A percentile compares a stretch with the other conserved stretches of the same genome.
Conservation (phyloP, 108 stramenopile species). For the Cyclostephanos invisitatus region DNA sequence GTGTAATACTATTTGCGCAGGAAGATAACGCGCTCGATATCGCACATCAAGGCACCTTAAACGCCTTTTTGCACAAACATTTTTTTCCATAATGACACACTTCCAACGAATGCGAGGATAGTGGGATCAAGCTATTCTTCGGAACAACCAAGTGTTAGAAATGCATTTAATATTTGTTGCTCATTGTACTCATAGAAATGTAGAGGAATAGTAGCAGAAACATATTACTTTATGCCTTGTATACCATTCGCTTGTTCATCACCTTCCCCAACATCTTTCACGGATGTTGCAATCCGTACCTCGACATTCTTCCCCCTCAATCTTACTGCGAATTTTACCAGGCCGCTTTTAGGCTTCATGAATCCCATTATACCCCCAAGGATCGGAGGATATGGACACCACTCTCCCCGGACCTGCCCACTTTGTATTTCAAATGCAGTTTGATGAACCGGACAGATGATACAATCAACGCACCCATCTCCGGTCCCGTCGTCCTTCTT, state of each 20-base stretch:
- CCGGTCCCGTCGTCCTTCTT: constrained; percentile 44
- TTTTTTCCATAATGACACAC: no score
- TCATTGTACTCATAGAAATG: background rate
- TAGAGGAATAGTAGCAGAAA: background rate
- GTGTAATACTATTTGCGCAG: no score
- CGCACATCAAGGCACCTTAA: no score
- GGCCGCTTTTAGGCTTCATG: constrained; percentile 55
- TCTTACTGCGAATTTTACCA: constrained; percentile 83
- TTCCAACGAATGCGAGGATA: no score
- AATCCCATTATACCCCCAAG: constrained; percentile 80
- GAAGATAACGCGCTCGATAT: no score
- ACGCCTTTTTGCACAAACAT: no score
- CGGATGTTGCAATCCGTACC: constrained; percentile 54
- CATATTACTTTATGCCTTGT: constrained; percentile 31
- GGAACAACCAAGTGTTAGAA: no score
- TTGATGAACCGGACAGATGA: constrained; percentile 93
- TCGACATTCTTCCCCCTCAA: constrained; percentile 83
- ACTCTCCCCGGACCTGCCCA: constrained; percentile 93
- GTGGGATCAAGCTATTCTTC: no score
- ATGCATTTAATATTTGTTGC: background rate
- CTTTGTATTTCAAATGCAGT: constrained; percentile 92
- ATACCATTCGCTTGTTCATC: constrained; percentile 41
- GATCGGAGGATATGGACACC: constrained; percentile 96
- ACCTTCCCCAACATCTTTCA: constrained; percentile 36
- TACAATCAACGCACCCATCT: constrained; percentile 88